A percentile compares a stretch with the other conserved stretches of the same genome.
Evolutionary conservation across 148 eudicot genomes (phyloP).

Genomic region (Rhododendron williamsianum): DNA sequence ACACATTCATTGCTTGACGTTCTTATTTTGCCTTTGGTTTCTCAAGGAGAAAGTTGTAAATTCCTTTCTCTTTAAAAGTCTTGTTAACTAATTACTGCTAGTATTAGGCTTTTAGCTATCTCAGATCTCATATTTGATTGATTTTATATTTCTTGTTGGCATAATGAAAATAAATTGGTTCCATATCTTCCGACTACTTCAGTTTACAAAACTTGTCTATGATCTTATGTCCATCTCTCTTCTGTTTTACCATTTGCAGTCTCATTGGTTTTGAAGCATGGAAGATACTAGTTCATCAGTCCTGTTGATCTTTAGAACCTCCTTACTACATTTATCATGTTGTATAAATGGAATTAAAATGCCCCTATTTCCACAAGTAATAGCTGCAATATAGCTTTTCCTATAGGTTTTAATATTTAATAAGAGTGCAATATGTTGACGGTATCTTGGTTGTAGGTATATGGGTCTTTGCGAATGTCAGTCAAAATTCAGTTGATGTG

Average conservation of each 20-base stretch:
- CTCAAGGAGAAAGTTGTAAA: background rate
- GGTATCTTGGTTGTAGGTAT: conserved; percentile 40
- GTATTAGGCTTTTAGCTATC: conserved; percentile 4
- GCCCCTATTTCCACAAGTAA: background rate
- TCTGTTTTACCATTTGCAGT: background rate
- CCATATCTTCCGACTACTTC: background rate
- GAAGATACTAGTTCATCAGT: background rate
- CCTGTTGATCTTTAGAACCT: background rate
- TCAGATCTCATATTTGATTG: background rate
- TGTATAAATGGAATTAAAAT: background rate
- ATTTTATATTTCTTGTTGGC: background rate
- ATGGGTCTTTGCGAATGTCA: conserved; percentile 92
- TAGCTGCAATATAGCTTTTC: background rate
- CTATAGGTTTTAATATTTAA: background rate
- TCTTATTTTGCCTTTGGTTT: background rate
- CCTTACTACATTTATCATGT: background rate
- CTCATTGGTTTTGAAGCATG: conserved; percentile 2
- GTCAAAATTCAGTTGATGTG: conserved; percentile 94
- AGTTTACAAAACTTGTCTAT: background rate
- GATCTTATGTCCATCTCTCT: background rate
- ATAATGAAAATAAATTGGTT: background rate
- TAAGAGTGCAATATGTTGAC: background rate
- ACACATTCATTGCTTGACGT: background rate
- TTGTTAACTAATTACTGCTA: background rate
- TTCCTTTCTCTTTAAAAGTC: background rate